Conservation (phyloP, 2,329 filamentous ascomycete species). For the Alternaria incomplexa region DNA sequence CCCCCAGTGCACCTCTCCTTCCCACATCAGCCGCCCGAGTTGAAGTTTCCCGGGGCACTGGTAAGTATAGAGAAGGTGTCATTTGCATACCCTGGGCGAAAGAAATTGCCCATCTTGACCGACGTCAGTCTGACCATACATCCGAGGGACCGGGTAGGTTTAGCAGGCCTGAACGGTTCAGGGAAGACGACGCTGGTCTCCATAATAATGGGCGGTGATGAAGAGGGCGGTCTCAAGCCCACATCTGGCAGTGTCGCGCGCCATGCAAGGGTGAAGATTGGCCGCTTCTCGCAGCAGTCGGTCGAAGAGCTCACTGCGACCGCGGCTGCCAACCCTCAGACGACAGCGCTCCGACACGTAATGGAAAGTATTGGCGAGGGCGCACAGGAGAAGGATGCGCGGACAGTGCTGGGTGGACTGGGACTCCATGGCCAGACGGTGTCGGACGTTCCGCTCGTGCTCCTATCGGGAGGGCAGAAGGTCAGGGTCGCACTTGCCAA, state of each 20-base stretch:
- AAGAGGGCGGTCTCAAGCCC: conserved; percentile 53
- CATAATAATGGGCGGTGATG: conserved; percentile 65
- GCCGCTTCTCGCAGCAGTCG: conserved; percentile 81
- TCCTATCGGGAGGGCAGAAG: conserved; percentile 79
- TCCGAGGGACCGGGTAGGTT: conserved; percentile 74
- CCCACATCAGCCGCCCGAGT: conserved; percentile 66
- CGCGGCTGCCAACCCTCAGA: conserved; percentile 56
- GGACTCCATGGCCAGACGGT: conserved; percentile 73
- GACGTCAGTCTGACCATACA: conserved; percentile 72
- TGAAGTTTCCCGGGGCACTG: conserved; percentile 77
- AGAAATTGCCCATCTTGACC: conserved; percentile 59
- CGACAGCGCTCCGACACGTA: conserved; percentile 72
- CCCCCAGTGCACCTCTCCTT: conserved; percentile 64
- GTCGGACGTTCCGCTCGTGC: conserved; percentile 74
- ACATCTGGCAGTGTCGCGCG: conserved; percentile 66
- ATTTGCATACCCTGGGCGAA: conserved; percentile 65
- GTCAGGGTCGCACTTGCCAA: conserved; percentile 69
- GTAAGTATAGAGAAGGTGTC: conserved; percentile 73
- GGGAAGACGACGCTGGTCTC: conserved; percentile 82
- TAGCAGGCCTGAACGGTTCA: conserved; percentile 79
- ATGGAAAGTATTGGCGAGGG: conserved; percentile 59
- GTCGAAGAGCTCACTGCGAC: conserved; percentile 70
- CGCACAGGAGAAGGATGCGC: conserved; percentile 70
- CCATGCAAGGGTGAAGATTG: conserved; percentile 73
- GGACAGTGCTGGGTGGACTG: conserved; percentile 70